phyloP scores from a whole-genome alignment of 2,329 filamentous ascomycete species.

The Periconia sp. region DNA sequence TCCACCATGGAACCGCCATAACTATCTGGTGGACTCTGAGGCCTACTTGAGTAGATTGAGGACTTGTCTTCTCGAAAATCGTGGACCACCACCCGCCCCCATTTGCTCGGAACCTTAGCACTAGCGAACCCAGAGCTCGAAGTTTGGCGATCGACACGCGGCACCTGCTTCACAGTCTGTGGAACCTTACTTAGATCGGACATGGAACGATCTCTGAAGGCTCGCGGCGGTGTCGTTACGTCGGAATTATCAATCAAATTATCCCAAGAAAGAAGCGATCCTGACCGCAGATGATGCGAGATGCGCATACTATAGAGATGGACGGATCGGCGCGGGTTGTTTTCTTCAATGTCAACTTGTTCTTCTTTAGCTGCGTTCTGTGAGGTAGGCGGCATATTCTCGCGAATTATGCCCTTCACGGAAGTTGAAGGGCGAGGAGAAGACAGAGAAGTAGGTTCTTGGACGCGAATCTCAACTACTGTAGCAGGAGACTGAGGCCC shows the following conservation, averaged over 20 bases:
- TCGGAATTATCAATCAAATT: constrained; percentile 30
- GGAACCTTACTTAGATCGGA: constrained; percentile 29
- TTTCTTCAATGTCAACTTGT: constrained; percentile 17
- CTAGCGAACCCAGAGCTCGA: constrained; percentile 47
- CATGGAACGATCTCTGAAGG: constrained; percentile 19
- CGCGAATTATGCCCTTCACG: constrained; percentile 11
- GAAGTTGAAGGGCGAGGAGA: constrained; percentile 25
- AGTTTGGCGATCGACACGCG: constrained; percentile 34
- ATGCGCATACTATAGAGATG: constrained; percentile 54
- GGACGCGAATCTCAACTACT: constrained; percentile 23
- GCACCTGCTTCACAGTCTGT: constrained; percentile 10
- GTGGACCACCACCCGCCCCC: constrained; percentile 41
- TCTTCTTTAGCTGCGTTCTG: constrained; percentile 1
- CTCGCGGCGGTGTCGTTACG: constrained; percentile 17
- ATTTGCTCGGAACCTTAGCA: constrained; percentile 41
- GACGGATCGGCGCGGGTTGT: constrained; percentile 36
- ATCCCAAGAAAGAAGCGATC: constrained; percentile 48
- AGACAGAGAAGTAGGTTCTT: constrained; percentile 22
- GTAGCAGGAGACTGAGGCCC: constrained; percentile 3
- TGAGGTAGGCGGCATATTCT: constrained; percentile 7
- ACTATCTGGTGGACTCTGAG: constrained; percentile 44
- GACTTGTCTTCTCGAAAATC: constrained; percentile 28
- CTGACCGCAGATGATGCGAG: constrained; percentile 52
- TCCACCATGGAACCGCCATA: constrained; percentile 31
- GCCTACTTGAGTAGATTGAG: constrained; percentile 49